Evolutionary conservation across 768 basidiomycete species (phyloP), one percentile per base, ranked within the genome.

Genomic region (Crassisporium funariophilum): DNA sequence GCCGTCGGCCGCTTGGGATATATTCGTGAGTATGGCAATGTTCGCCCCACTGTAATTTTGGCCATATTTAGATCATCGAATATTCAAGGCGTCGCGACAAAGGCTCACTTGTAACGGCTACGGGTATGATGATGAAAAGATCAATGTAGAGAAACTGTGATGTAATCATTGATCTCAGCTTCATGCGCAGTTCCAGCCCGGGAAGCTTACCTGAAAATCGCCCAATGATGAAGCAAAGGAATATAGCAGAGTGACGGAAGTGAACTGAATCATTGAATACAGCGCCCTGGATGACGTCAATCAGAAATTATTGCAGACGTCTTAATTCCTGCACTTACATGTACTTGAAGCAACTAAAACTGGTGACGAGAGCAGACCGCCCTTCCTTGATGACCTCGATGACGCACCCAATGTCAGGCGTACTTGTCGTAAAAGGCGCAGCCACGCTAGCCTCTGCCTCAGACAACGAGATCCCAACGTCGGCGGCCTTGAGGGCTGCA

Each of bases 291-390:
- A 53, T 27, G 34, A 40, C 2, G 44, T 43, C 40, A 41, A 63
- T 33, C 53, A 56, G 24, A 21, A 5, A 17, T 20, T 35, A 17
- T 23, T 22, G 35, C 12, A 9, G 16, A 40, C 33, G 16, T 36
- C 22, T 31, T 25, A 31, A 11, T 35, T 16, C 23, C 12, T 20
- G n/a, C 25, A 75, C 91, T 67, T 57, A 95, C 95, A 99, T 99
- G 61, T 98, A 99, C 69, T 99, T 99, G 83, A 99, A 99, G 71
- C 95, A 98, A 55, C 93, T 95, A 69, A 99, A 99, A 65, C 93
- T 95, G 1, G 97, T 98, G 43, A 97, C 95, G 43, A 99, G 74
- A 1, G 97, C 95, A 6, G 93, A 91, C 35, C 97, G 78, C 6
- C 97, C 97, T 62, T 99, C 95, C 60, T 87, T 92, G 72, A 99